Base-by-base conservation (phyloP, 2,329 filamentous ascomycete genomes). In the Pestalotiopsis sp. region DNA sequence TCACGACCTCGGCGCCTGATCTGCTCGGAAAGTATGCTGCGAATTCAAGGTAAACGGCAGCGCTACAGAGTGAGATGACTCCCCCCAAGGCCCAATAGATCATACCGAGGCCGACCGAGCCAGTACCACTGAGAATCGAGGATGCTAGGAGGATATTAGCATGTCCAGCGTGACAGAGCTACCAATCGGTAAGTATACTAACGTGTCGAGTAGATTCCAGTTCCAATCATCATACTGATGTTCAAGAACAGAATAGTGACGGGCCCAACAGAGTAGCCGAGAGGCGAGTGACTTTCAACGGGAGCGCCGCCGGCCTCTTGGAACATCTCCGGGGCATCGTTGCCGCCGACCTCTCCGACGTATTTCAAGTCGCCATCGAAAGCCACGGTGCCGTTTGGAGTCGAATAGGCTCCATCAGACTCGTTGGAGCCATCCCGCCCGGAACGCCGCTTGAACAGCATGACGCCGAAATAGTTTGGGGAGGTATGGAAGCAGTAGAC, bases 71-170 rank as follows among this genome's bases (percentile, higher is more conserved):
- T 0, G 88, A 85, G 64, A 90, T 86, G 44, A 91, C 62, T 67
- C 87, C 86, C 3, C 90, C 90, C 13, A 92, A 81, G 1, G 85
- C 76, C 89, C 90, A 92, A 77, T 88, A 91, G 14, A 92, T 82
- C 67, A 92, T 77, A 40, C 84, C 81, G 1, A 91, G 77, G 0
- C 90, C 90, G 9, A 91, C 81, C 0, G 89, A 91, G 1, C 89
- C 89, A 0, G 88, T 87, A 1, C 84, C 84, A 1, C 72, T 79
- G 1, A 92, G 80, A n/a, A 92, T 87, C 0, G 82, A 82, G 0
- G 39, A 63, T n/a, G 20, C 38, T 56, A 4, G 4, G 3, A n/a
- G 20, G 1, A 5, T 5, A 52, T 72, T 35, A 74, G 64, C 5
- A 30, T 64, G 5, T 52, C 59, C 13, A 20, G 59, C 6, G 52